Evolutionary conservation across 1,139 yeast species (phyloP).

Genomic region (Blastobotrys niveus): DNA sequence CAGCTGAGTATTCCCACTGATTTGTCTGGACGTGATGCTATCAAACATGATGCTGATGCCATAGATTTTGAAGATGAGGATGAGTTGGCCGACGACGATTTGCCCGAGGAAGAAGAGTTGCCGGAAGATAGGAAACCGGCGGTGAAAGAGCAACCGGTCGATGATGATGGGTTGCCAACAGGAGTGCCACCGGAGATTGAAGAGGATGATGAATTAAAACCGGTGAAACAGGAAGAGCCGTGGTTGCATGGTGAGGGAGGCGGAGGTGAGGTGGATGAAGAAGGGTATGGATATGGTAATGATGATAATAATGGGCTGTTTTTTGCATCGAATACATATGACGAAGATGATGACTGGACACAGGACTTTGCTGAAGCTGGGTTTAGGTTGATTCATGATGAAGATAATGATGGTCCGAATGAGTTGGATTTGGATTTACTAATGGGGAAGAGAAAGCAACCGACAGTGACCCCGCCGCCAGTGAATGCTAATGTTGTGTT

Average conservation of each 20-base stretch:
- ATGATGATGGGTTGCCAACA: slow-evolving; percentile 30
- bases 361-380: slow-evolving; percentile 21
- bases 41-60: slow-evolving; percentile 86
- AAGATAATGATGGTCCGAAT: slow-evolving; percentile 4
- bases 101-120: slow-evolving; percentile 42
- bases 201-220: background rate
- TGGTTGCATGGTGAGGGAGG: slow-evolving; percentile 10
- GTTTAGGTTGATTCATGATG: slow-evolving; percentile 18
- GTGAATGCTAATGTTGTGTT: background rate
- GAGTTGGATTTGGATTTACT: slow-evolving; percentile 3
- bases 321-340: slow-evolving; percentile 18
- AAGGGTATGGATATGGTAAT: background rate
- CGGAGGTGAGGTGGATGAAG: slow-evolving; percentile 29
- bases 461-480: background rate
- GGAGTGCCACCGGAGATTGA: background rate
- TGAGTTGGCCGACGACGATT: slow-evolving; percentile 83
- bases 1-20: slow-evolving; percentile 24
- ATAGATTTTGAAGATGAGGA: slow-evolving; percentile 92
- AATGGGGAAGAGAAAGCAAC: slow-evolving; percentile 1
- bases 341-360: slow-evolving; percentile 28
- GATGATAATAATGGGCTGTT: background rate
- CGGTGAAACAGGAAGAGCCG: slow-evolving; percentile 18
- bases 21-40: slow-evolving; percentile 32
- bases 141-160: slow-evolving; percentile 27
- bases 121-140: slow-evolving; percentile 20